Conservation (phyloP, 2,329 filamentous ascomycete species). For the Ascochyta lentis region DNA sequence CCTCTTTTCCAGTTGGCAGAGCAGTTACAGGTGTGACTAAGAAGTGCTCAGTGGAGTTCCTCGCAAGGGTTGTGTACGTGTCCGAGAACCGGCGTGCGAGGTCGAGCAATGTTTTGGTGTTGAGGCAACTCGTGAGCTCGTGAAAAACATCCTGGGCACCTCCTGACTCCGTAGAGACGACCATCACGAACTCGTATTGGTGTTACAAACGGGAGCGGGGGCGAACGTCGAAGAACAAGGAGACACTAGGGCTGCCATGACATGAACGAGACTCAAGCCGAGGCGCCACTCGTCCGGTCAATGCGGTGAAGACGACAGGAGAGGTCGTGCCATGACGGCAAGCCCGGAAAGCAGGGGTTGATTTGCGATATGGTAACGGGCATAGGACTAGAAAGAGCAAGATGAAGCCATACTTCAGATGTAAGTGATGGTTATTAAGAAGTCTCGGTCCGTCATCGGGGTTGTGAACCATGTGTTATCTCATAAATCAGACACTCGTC, state of each 20-base stretch:
- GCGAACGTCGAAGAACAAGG: neutral
- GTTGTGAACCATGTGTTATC: neutral
- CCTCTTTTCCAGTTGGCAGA: conserved; percentile 64
- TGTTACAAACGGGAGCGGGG: conserved; percentile 1
- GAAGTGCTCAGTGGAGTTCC: conserved; percentile 48
- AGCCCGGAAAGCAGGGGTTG: neutral
- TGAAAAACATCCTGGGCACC: conserved; percentile 26
- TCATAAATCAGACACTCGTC: no score
- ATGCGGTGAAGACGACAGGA: conserved; percentile 12
- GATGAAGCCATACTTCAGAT: neutral
- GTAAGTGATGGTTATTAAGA: neutral
- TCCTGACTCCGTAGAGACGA: conserved; percentile 9
- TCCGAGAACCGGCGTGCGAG: conserved; percentile 46
- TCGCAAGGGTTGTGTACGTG: conserved; percentile 45
- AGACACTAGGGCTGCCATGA: conserved; percentile 11
- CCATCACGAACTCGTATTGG: conserved; percentile 24
- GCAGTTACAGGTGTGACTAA: conserved; percentile 50
- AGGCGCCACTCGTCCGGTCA: conserved; percentile 13
- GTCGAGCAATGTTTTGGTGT: conserved; percentile 39
- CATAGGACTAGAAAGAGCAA: no score
- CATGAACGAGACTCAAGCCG: conserved; percentile 17
- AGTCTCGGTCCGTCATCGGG: conserved; percentile 8
- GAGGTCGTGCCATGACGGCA: neutral
- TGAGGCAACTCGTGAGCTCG: conserved; percentile 44
- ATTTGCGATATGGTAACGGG: neutral